Evolutionary conservation across 495 filamentous ascomycete genomes (phyloP), one percentile per base, ranked within the genome.

Genomic region (Penicillium cinerascens): DNA sequence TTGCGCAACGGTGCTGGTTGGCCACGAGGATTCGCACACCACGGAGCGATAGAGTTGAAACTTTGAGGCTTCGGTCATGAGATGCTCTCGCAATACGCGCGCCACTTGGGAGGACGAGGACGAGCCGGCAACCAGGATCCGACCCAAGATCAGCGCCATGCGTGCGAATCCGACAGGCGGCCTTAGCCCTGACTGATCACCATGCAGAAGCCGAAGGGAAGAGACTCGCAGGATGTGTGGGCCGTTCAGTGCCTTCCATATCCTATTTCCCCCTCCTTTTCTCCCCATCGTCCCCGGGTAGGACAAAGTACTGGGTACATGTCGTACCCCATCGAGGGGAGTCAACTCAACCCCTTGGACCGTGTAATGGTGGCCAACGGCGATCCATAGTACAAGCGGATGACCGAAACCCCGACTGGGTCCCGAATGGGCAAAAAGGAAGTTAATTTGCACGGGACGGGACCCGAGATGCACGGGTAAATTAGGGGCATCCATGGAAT

Each of bases 11-110:
- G 41, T 43, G 42, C 52, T 66, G 61, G 61, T 59, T 58, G 54
- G 47, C 58, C 53, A 59, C 56, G 52, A 55, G 60, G 58, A 15
- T 46, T 57, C 35, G 40, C 54, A 58, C 63, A 56, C 63, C 63
- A 66, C 60, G 16, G 49, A 33, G 29, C 29, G 29, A 33, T 33
- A 33, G 29, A 33, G 29, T 13, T 33, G 29, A 33, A 33, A 33
- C 29, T 33, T 33, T 33, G 8, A 13, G 29, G 8, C 58, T 55
- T 39, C 52, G 41, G 60, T 63, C 59, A 65, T 64, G 56, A 40
- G 57, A 29, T 45, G 29, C 29, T 33, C 1, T 33, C 29, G 9
- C 29, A 10, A 33, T 10, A 33, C 29, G 13, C 10, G 29, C 29
- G 35, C 43, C 44, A 53, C 44, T 47, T 18, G 35, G 40, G 49